Base-by-base conservation (phyloP, 1,139 yeast genomes). In the Torulaspora pretoriensis region DNA sequence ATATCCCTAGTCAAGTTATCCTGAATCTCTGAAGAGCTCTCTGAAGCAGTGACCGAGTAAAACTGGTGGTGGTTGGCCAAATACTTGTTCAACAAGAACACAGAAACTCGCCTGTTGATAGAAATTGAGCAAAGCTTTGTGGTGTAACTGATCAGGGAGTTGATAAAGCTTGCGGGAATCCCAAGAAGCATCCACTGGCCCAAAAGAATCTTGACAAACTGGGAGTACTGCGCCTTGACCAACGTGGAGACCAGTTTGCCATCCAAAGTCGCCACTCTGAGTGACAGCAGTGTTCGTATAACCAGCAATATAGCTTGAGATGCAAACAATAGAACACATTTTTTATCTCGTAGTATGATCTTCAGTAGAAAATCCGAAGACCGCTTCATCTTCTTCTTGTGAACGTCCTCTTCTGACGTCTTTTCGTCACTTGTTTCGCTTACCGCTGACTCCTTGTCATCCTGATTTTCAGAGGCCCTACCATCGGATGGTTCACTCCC, bases 151-250 rank as follows among this genome's bases (percentile, higher is more conserved):
- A 90, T 73, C 50, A 85, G 66, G 0, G 95, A 78, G 59, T 89
- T 88, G 12, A 87, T 83, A 31, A 85, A 64, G 2, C 96, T 78
- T 1, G 96, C 95, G 0, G 97, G 97, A 4, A 89, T 65, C 5
- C 97, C 96, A 12, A 90, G 72, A 19, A 80, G 59, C 83, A 90
- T 79, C 97, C 97, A 90, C 61, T 79, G 74, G 0, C 78, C 74
- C 48, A 89, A 68, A 36, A 84, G 72, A 34, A 61, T 58, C 53
- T 75, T 73, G 45, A 83, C 69, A 60, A 90, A 90, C 40, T 73
- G 73, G 40, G 72, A 71, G 46, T 89, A 83, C 43, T 75, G 73
- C 51, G 84, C 88, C 34, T 83, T 77, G 27, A 90, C 88, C 52
- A 90, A 72, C 1, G 89, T 80, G 0, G 96, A 89, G 4, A 90